Conservation (phyloP, 2,329 filamentous ascomycete genomes). For the Epichloe coenophiala region DNA sequence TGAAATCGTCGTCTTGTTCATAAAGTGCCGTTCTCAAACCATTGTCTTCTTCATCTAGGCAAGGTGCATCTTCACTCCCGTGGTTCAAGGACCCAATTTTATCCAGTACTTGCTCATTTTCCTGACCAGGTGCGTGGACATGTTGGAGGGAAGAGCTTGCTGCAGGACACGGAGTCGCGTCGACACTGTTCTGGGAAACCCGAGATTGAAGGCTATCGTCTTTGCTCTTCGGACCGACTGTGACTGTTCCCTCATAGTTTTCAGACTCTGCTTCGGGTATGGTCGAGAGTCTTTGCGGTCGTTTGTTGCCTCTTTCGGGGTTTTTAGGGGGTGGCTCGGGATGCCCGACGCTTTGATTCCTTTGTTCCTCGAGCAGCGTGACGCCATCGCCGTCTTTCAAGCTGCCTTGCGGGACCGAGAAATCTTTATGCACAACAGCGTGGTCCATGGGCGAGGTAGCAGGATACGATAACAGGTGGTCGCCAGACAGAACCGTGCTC, state of each 20-base stretch:
- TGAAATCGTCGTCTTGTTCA: conserved; percentile 26
- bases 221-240: neutral
- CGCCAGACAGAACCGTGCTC: neutral
- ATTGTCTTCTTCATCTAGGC: neutral
- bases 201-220: neutral
- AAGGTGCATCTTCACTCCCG: neutral
- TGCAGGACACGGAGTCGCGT: neutral
- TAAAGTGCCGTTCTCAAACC: conserved; percentile 17
- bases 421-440: conserved; percentile 1
- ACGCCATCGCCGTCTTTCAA: neutral
- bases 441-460: neutral
- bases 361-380: neutral
- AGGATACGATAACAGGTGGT: neutral
- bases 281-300: conserved; percentile 16
- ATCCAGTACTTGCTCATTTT: neutral
- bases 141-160: neutral
- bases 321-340: conserved; percentile 1
- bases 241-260: neutral
- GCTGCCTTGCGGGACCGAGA: neutral
- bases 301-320: conserved; percentile 23
- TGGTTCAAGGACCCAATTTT: neutral
- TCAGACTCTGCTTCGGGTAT: conserved; percentile 3
- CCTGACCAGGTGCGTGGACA: neutral
- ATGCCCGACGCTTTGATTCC: conserved; percentile 13
- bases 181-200: neutral